Evolutionary conservation across 192 early-diverging fungal species (phyloP).

Genomic region (Dimargaris verticillata): DNA sequence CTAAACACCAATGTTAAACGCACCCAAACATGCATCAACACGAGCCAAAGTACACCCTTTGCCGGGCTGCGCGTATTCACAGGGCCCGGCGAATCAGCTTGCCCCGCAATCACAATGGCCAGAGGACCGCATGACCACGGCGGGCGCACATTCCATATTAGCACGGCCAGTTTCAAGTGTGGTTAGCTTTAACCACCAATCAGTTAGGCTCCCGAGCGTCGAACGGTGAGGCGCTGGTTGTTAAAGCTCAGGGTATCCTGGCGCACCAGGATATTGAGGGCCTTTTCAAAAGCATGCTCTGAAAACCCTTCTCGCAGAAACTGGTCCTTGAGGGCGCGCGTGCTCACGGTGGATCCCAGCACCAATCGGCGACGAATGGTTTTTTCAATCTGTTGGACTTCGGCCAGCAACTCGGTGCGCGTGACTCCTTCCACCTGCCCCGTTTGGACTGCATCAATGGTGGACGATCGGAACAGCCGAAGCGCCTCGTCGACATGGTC

Average conservation of each 20-base stretch:
- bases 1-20: too few relatives aligned
- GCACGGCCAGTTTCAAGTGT: too few relatives aligned
- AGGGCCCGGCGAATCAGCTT: too few relatives aligned
- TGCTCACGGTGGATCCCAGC: constrained; percentile 63
- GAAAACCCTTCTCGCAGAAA: constrained; percentile 28
- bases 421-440: constrained; percentile 71
- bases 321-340: constrained; percentile 42
- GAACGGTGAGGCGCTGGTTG: constrained; percentile 47
- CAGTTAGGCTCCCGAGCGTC: constrained; percentile 27
- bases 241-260: constrained; percentile 67
- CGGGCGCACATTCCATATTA: too few relatives aligned
- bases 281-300: constrained; percentile 42
- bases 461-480: constrained; percentile 90
- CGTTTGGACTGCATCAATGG: constrained; percentile 89
- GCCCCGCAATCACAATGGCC: too few relatives aligned
- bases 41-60: too few relatives aligned
- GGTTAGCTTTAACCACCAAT: too few relatives aligned
- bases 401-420: constrained; percentile 47
- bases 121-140: too few relatives aligned
- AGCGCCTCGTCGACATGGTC: constrained; percentile 95
- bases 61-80: too few relatives aligned
- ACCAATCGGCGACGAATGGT: constrained; percentile 74
- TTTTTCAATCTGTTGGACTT: constrained; percentile 67
- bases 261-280: constrained; percentile 65
- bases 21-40: too few relatives aligned